Conservation (phyloP, 1,139 yeast species). For the Geotrichum aggregatum region DNA sequence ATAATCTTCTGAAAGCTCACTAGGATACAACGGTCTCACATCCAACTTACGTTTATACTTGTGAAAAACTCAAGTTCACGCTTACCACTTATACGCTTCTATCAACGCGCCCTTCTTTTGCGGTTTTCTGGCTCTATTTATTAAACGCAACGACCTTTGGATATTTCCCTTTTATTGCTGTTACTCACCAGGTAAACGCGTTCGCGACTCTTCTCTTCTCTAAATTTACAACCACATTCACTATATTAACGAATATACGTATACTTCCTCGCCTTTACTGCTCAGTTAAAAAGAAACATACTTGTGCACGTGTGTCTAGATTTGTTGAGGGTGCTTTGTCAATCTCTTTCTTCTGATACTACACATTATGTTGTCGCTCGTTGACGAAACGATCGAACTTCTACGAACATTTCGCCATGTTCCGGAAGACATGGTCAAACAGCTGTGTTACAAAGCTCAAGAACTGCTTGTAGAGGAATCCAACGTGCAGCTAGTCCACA, state of each 20-base stretch:
- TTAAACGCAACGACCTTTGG: neutral
- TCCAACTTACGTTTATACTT: too few species aligned
- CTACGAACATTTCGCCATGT: slow-evolving; percentile 73
- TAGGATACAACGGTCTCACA: too few species aligned
- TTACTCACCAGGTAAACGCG: neutral
- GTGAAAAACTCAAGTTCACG: too few species aligned
- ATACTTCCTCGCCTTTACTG: too few species aligned
- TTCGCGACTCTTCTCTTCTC: neutral
- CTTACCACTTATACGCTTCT: too few species aligned
- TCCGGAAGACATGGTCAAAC: slow-evolving; percentile 74
- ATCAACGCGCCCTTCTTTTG: neutral
- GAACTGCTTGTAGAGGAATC: slow-evolving; percentile 86
- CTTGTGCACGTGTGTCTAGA: too few species aligned
- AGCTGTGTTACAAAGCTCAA: slow-evolving; percentile 80
- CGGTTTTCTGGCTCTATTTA: neutral
- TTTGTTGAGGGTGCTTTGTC: too few species aligned
- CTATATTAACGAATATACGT: too few species aligned
- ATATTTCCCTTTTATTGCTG: neutral
- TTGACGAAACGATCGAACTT: slow-evolving; percentile 47
- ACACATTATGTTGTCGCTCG: slow-evolving; percentile 24
- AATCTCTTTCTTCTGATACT: too few species aligned
- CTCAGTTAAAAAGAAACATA: too few species aligned
- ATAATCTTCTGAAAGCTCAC: too few species aligned
- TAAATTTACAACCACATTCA: neutral
- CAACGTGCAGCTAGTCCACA: slow-evolving; percentile 90